Evolutionary conservation across 345 rosid genomes (phyloP).

Genomic region (Linum usitatissimum): DNA sequence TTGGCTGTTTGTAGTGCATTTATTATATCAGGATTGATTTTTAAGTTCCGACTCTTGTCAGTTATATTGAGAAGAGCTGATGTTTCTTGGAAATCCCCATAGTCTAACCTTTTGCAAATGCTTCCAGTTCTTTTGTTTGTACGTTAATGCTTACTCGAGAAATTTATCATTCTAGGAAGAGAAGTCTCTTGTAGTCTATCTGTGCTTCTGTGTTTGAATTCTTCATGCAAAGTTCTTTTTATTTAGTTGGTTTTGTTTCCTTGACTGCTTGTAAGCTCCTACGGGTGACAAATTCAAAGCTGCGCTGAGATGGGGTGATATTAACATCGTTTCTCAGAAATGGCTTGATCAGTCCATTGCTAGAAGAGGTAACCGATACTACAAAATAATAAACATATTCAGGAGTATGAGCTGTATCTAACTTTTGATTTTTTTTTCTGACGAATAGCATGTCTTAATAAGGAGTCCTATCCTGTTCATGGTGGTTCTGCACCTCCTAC

Average conservation of each 20-base stretch:
- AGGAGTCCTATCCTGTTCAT: conserved; percentile 77
- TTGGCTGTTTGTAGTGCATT: not conserved
- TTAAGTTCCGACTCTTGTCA: not conserved
- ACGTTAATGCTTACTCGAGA: too few relatives aligned
- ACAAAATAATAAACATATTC: not conserved
- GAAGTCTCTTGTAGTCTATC: too few relatives aligned
- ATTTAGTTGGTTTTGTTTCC: conserved; percentile 14
- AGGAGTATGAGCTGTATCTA: conserved; percentile 7
- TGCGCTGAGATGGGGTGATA: conserved; percentile 82
- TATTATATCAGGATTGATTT: not conserved
- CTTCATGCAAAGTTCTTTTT: not conserved
- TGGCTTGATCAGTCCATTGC: conserved; percentile 84
- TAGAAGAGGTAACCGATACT: conserved; percentile 49
- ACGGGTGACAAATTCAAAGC: conserved; percentile 92
- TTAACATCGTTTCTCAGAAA: conserved; percentile 64
- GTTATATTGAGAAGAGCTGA: not conserved
- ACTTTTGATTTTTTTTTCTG: conserved; percentile 26
- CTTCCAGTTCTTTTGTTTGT: too few relatives aligned
- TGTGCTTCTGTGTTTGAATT: not conserved
- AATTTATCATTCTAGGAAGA: too few relatives aligned
- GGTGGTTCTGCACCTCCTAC: conserved; percentile 31
- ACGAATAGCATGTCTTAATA: conserved; percentile 75
- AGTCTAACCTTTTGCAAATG: too few relatives aligned
- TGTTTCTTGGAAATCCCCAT: not conserved
- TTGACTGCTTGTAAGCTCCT: conserved; percentile 59